Evolutionary conservation across 192 early-diverging fungal species (phyloP), one percentile per base, ranked within the genome.

Genomic region (Podochytrium sp.): DNA sequence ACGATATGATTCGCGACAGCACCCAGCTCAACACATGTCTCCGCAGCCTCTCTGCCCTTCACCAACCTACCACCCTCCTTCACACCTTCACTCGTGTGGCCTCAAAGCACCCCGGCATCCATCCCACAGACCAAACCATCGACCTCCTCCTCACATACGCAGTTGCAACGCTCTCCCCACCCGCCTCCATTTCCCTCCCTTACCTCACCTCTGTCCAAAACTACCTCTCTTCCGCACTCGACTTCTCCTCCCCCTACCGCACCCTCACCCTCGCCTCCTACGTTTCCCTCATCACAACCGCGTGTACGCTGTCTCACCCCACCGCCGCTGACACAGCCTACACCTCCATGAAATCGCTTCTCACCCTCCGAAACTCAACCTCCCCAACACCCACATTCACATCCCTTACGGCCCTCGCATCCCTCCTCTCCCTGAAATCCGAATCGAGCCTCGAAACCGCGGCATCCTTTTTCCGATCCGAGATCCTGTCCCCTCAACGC

Each of bases 81-180:
- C 10, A 55, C 25, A 23, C 16, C 30, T 55, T 55, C 25, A 20
- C 10, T 55, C 52, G 52, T 20, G 25, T 55, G 23, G n/a, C n/a
- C n/a, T 7, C 52, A 55, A 6, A 55, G 30, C 25, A 10, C 10
- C 25, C 7, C 0, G 0, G 5, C 20, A 25, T 55, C 16, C 52
- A 55, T 55, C 52, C 52, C 7, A 55, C 52, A 10, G 52, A 55
- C 52, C 23, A 55, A 55, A 55, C 52, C 20, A 55, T 55, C 52
- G 12, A 55, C 7, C 10, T 55, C 1, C 52, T 55, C 25, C 25
- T 55, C 10, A 6, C 7, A 7, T 55, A 20, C 20, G 20, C 30
- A 25, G 52, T 55, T 6, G n/a, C n/a, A n/a, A 55, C 20, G 30
- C 7, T 55, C 30, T 20, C 16, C 52, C 52, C 52, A 25, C 52